phyloP scores from a whole-genome alignment of 2,329 filamentous ascomycete genomes.

The Venturia pyrina region DNA sequence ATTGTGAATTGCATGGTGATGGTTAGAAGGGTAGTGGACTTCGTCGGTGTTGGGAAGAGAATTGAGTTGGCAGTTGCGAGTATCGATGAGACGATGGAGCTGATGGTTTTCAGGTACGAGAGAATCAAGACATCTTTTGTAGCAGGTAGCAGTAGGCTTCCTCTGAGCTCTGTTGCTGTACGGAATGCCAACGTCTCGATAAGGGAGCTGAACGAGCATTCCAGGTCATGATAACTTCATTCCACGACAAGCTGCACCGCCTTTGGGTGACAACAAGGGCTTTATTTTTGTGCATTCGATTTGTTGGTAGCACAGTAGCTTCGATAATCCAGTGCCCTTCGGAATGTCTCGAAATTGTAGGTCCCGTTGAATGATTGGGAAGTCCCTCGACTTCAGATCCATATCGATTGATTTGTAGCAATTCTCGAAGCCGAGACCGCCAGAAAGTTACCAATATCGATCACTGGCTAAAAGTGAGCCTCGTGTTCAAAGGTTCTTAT shows the following conservation, averaged over 20 bases:
- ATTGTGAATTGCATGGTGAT: neutral
- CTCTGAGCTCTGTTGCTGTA: neutral
- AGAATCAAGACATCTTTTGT: neutral
- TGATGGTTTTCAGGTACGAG: neutral
- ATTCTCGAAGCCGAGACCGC: too few relatives aligned
- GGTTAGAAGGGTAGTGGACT: neutral
- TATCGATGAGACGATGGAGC: neutral
- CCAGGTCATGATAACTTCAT: neutral
- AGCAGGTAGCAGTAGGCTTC: neutral
- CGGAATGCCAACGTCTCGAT: neutral
- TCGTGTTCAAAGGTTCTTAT: too few relatives aligned
- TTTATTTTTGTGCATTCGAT: too few relatives aligned
- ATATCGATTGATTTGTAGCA: too few relatives aligned
- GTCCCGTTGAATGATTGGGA: too few relatives aligned
- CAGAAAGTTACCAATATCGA: too few relatives aligned
- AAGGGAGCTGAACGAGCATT: neutral
- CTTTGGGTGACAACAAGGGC: too few relatives aligned
- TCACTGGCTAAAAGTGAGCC: too few relatives aligned
- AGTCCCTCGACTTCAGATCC: too few relatives aligned
- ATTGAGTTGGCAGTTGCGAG: neutral
- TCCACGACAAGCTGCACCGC: neutral
- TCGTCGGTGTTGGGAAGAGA: neutral
- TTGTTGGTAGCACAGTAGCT: too few relatives aligned
- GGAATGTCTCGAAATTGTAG: too few relatives aligned
- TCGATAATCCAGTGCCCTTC: too few relatives aligned